Base-by-base conservation (phyloP, 2,329 filamentous ascomycete species). In the Claviceps sp. region DNA sequence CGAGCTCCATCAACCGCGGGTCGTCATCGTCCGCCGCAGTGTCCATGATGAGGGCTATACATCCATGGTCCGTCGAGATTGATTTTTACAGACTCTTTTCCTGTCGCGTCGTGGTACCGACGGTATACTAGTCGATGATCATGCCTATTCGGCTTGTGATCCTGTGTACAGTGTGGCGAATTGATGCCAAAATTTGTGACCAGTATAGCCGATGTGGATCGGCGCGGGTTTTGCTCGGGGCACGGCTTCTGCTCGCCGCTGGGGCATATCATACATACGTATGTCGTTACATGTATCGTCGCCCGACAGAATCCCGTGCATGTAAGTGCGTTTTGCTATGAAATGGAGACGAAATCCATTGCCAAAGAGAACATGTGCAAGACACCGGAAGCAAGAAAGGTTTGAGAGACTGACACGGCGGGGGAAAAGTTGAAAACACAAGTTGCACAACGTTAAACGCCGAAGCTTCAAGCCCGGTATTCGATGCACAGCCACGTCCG, bases 1-100 rank as follows among this genome's bases (percentile, higher is more conserved):
- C 75, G 51, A 85, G 70, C 69, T 85, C 82, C 47, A 74, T 69
- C 51, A 72, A 65, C 48, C 82, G 79, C 56, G 73, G 69, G 59
- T 81, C 76, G 57, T 78, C 42, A 26, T 81, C 76, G 57, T 78
- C 45, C 56, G 65, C 67, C 53, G 67, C 67, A 52, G 67, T 64
- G 56, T 70, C 69, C 70, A 72, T 69, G 50, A 58, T 49, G 62
- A 48, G 48, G 42, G 41, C 48, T 50, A 44, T 24, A n/a, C 16
- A 17, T 4, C n/a, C 48, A 53, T 51, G 11, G 22, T 53, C 19
- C n/a, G n/a, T 16, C 38, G n/a, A 43, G 3, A 41, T 34, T 34
- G 30, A 19, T 11, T 19, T 13, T 14, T 3, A 42, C 8, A 14
- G 13, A 5, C 19, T 24, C 17, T 5, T 24, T 7, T 43, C 17